Base-by-base conservation (phyloP, 2,329 filamentous ascomycete species). In the Fusarium neocosmosporiellum region DNA sequence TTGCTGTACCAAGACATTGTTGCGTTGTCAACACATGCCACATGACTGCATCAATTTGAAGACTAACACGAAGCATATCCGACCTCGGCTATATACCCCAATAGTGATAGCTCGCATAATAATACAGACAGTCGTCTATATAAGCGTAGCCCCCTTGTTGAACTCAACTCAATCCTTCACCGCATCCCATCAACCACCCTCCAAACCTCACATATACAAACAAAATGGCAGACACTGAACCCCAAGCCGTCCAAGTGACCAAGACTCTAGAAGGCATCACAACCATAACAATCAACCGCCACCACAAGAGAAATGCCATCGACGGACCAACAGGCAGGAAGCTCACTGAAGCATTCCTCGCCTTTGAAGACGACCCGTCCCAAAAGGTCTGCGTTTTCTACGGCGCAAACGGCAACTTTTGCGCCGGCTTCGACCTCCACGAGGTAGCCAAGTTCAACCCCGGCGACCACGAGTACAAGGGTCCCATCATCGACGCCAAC, bases 221-320 rank as follows among this genome's bases (percentile, higher is more conserved):
- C 53, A 57, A 57, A 13, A 57, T 57, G 54, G 8, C 33, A 39
- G 34, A 57, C 22, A 2, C 34, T 10, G 54, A 74, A 39, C 65
- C 65, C 11, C 24, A 72, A 7, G 60, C 73, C 11, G 68, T 77
- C 8, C 66, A 69, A 22, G 71, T 76, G 13, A 62, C 55, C 46
- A 75, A 67, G 24, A 74, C 77, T 20, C 11, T 63, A 1, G 76
- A 81, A 1, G 87, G 87, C 54, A 87, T 90, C 72, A 87, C 87
- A 0, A 86, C 83, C n/a, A 87, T 90, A 64, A 84, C 85, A n/a
- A 84, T 90, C 70, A 85, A 87, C 77, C 84, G 88, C n/a, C 81
- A 81, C 0, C 77, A 84, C 14, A 81, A 84, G 27, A 84, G 84
- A 59, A 90, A 90, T 73, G 88, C 88, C 14, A 83, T 90, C 43